phyloP scores from a whole-genome alignment of 106 monocot genomes.

The Dendrobium chrysotoxum region DNA sequence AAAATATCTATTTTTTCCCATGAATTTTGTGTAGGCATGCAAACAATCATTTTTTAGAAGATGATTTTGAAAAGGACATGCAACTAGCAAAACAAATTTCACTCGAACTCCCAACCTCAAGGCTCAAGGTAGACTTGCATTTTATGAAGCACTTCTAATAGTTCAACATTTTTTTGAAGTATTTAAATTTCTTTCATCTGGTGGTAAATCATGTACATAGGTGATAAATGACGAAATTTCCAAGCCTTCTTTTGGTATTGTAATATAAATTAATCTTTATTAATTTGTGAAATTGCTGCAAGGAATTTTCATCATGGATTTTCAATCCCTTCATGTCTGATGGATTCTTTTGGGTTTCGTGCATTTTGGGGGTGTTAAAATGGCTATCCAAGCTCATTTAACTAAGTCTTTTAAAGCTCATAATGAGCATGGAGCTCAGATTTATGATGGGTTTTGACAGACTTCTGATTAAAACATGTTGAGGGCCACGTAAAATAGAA shows the following conservation, averaged over 20 bases:
- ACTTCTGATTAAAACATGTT: neutral
- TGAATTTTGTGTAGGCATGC: constrained; percentile 55
- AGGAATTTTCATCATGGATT: neutral
- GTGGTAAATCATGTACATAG: neutral
- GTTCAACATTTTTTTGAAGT: neutral
- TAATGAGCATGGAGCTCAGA: neutral
- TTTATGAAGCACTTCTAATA: neutral
- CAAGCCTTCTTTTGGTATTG: neutral
- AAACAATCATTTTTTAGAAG: constrained; percentile 70
- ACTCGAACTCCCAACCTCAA: constrained; percentile 45
- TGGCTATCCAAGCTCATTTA: neutral
- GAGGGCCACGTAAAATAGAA: neutral
- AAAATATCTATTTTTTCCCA: neutral
- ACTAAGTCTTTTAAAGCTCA: neutral
- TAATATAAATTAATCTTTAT: neutral
- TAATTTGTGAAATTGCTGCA: neutral
- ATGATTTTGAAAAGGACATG: constrained; percentile 59
- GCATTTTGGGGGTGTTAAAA: neutral
- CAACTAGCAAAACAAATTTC: constrained; percentile 65
- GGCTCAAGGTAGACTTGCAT: constrained; percentile 15
- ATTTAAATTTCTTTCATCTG: neutral
- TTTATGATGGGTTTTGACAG: neutral
- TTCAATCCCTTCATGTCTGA: neutral
- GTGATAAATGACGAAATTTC: neutral
- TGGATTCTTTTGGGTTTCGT: neutral